Evolutionary conservation across 116 monocot genomes (phyloP), one percentile per base, ranked within the genome.

Genomic region (Trichopus zeylanicus): DNA sequence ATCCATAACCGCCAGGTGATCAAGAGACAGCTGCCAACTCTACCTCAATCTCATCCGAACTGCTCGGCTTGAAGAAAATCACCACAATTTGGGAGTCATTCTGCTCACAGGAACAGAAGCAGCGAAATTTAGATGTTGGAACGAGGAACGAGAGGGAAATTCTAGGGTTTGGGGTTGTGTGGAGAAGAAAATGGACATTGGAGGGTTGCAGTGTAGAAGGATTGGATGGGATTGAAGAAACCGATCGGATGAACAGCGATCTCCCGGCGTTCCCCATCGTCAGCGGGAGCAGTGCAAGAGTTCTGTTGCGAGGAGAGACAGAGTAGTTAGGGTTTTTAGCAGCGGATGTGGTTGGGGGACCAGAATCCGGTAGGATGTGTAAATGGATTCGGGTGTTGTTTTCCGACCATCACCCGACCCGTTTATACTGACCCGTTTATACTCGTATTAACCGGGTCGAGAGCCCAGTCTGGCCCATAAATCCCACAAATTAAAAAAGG

Each of bases 1-100:
- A 16, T 71, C 67, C 16, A 87, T 67, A 15, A 75, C 57, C 2
- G 20, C 31, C 0, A 57, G 63, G 3, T 57, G 65, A 31, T 78
- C 70, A 15, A 81, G 26, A 0, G n/a, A 26, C 26, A 76, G 51
- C 38, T 61, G 65, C 75, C 51, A 83, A 51, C 37, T 63, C 59
- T 10, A 58, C 61, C 48, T 66, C 61, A 35, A 84, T 63, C 62
- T 76, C 76, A 16, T 67, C 63, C 15, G 33, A 27, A 46, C 46
- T 53, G 39, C 28, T 37, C 19, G 60, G 42, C 1, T 56, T 67
- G 31, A 73, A 73, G 55, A 80, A 75, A 46, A 79, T 72, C 26
- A 73, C 54, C 3, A 67, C 31, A 39, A 78, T 20, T 10, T 54
- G 51, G 25, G 67, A 11, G 31, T 65, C 37, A 38, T 65, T 27